Evolutionary conservation across 305 asterid genomes (phyloP).

Genomic region (Fraxinus paxiana): DNA sequence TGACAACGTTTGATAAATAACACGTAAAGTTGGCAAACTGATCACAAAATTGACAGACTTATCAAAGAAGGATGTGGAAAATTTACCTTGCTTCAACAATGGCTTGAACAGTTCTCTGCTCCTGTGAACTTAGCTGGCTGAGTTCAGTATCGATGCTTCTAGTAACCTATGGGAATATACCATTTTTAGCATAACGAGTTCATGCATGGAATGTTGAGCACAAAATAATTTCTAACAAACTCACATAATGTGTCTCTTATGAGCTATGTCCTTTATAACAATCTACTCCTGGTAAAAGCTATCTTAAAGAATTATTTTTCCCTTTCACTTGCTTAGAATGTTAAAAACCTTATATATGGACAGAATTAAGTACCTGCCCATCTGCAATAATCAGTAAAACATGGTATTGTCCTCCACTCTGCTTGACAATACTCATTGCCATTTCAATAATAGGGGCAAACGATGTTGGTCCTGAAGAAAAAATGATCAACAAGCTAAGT

Average conservation of each 20-base stretch:
- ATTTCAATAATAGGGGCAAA: slow-evolving; percentile 57
- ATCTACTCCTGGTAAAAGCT: neutral
- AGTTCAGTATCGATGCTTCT: slow-evolving; percentile 55
- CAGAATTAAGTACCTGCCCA: slow-evolving; percentile 41
- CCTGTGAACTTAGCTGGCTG: slow-evolving; percentile 59
- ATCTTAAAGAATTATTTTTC: neutral
- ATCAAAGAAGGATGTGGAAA: neutral
- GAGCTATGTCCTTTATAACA: neutral
- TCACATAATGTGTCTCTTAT: neutral
- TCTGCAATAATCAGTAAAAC: slow-evolving; percentile 57
- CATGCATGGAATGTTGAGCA: neutral
- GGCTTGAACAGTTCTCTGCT: slow-evolving; percentile 61
- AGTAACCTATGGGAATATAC: slow-evolving; percentile 40
- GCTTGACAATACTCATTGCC: slow-evolving; percentile 58
- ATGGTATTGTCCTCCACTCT: slow-evolving; percentile 54
- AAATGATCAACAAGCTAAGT: neutral
- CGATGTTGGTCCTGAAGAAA: slow-evolving; percentile 51
- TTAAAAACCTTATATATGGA: neutral
- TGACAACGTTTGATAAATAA: slow-evolving; percentile 22
- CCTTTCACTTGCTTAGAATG: neutral
- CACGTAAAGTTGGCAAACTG: slow-evolving; percentile 1
- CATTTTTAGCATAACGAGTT: neutral
- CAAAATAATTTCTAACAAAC: neutral
- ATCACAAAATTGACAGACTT: neutral
- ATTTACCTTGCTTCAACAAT: slow-evolving; percentile 57